phyloP scores from a whole-genome alignment of 768 basidiomycete genomes.

The Russula abietina region DNA sequence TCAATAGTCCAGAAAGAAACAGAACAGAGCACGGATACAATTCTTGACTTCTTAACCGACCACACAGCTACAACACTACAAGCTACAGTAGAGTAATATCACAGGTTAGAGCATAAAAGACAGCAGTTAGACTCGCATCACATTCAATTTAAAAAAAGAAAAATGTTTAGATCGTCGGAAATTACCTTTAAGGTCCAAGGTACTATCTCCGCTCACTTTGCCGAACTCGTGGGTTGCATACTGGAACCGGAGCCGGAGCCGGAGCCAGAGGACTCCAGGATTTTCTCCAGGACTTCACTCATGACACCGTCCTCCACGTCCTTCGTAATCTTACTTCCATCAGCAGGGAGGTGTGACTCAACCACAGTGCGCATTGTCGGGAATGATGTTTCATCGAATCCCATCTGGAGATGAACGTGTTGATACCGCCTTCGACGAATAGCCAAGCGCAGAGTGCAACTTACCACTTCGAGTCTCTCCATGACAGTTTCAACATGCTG shows the following conservation, averaged over 20 bases:
- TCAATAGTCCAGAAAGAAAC: not conserved
- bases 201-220: not conserved
- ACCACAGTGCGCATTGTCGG: conserved; percentile 49
- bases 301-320: conserved; percentile 63
- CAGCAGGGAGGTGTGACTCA: conserved; percentile 32
- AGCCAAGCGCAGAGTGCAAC: conserved; percentile 28
- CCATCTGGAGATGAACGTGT: conserved; percentile 47
- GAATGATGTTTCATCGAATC: conserved; percentile 52
- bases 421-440: not conserved
- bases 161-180: not conserved
- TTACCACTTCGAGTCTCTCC: conserved; percentile 49
- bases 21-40: not conserved
- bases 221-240: not conserved
- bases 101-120: conserved; percentile 6
- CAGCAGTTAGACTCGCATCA: not conserved
- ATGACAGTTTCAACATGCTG: conserved; percentile 16
- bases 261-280: conserved; percentile 36
- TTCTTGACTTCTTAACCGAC: not conserved
- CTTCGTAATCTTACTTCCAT: conserved; percentile 42
- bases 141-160: not conserved
- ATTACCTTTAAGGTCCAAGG: not conserved
- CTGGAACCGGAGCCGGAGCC: conserved; percentile 16
- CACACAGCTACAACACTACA: conserved; percentile 18
- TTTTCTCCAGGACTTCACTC: conserved; percentile 54
- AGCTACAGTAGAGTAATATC: not conserved